Percentiles rank a stretch among this genome's conserved stretches.
Evolutionary conservation across 176 grass and related monocot genomes (phyloP).

Genomic region (Coix lacrymajobi): DNA sequence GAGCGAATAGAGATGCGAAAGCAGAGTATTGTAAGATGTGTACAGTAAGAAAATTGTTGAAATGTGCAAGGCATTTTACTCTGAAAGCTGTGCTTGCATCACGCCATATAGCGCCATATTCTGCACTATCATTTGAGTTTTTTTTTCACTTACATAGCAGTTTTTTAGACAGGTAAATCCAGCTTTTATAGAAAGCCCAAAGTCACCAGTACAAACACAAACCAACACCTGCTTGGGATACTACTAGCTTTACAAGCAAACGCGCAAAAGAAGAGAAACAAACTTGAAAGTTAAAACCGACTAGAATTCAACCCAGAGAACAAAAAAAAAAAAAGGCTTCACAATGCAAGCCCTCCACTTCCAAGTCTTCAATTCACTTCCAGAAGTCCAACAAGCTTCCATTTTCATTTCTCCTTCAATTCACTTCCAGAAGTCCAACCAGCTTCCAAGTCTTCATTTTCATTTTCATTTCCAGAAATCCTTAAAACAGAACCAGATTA

Average conservation of each 20-base stretch:
- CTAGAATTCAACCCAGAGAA: background rate
- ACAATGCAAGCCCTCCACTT: background rate
- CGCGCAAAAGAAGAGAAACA: background rate
- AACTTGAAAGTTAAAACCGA: background rate
- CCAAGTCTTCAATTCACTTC: background rate
- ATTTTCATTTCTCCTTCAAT: too few relatives aligned
- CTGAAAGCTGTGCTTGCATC: background rate
- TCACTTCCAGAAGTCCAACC: background rate
- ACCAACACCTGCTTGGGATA: background rate
- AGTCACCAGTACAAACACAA: background rate
- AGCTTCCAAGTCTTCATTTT: background rate
- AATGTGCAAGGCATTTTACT: slow-evolving; percentile 22
- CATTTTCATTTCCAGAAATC: background rate
- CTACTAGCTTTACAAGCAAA: background rate
- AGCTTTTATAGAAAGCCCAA: background rate
- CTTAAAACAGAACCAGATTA: too few relatives aligned
- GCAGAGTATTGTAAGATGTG: slow-evolving; percentile 30
- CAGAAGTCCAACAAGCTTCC: background rate
- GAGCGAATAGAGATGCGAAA: slow-evolving; percentile 23
- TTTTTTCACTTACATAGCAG: background rate
- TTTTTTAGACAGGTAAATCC: background rate
- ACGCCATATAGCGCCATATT: background rate
- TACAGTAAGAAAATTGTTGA: slow-evolving; percentile 29
- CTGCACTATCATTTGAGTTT: background rate
- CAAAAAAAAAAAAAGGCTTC: background rate